These are phyloP conservation scores for Candida sp. DNA, from an alignment of 1,139 yeast genomes.

Conservation along the genomic window DNA sequence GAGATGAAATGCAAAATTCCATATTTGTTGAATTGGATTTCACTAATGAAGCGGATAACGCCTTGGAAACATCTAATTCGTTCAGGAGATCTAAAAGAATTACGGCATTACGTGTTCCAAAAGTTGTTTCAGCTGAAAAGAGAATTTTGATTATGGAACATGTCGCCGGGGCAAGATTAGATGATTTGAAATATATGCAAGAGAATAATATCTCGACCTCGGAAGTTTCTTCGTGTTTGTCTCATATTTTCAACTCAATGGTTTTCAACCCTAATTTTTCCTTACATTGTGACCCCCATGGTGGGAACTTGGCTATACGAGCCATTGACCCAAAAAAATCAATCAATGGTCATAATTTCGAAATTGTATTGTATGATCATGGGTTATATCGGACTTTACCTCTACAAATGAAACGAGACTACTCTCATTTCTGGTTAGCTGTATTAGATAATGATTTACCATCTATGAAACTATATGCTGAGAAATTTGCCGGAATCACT, in stretches of 20 bases:
- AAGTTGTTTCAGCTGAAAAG: conserved; percentile 60
- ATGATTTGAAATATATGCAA: conserved; percentile 64
- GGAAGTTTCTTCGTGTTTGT: conserved; percentile 78
- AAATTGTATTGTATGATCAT: conserved; percentile 89
- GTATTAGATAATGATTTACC: conserved; percentile 67
- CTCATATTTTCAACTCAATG: conserved; percentile 93
- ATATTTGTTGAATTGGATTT: conserved; percentile 89
- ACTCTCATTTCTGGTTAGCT: conserved; percentile 92
- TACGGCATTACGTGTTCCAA: conserved; percentile 82
- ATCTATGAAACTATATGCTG: conserved; percentile 70
- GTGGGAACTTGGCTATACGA: conserved; percentile 89
- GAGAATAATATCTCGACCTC: conserved; percentile 64
- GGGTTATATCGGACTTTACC: conserved; percentile 90
- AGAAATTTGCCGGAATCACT: conserved; percentile 73
- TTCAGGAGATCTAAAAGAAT: conserved; percentile 52
- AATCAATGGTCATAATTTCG: conserved; percentile 69
- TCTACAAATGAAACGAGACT: conserved; percentile 69
- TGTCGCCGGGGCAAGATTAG: conserved; percentile 78
- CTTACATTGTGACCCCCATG: conserved; percentile 97
- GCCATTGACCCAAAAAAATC: conserved; percentile 15
- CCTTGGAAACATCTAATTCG: conserved; percentile 63
- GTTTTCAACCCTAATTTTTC: conserved; percentile 91
- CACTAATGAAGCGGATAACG: conserved; percentile 80
- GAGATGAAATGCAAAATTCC: conserved; percentile 84
- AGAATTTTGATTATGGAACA: conserved; percentile 89